Evolutionary conservation across 2,329 filamentous ascomycete genomes (phyloP).

Genomic region (Colletotrichum lindemuthianum): DNA sequence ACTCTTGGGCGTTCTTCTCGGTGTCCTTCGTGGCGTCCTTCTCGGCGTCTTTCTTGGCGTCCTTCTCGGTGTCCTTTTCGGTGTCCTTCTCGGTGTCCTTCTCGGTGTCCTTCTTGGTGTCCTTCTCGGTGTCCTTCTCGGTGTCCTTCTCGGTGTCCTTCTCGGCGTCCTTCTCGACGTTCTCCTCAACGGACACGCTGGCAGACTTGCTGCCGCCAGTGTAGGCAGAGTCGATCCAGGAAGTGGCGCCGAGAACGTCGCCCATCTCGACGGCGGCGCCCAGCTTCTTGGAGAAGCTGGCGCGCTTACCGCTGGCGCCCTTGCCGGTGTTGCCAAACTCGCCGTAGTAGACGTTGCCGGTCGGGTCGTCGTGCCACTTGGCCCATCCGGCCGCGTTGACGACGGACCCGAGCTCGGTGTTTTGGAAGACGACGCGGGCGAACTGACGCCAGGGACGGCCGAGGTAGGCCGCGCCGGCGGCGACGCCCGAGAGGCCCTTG

Average conservation of each 20-base stretch:
- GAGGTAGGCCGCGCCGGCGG: slow-evolving; percentile 54
- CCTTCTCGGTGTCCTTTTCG: too few relatives aligned
- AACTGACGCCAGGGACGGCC: slow-evolving; percentile 60
- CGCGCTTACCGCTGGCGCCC: slow-evolving; percentile 64
- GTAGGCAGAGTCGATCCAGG: slow-evolving; percentile 40
- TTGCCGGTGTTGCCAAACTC: slow-evolving; percentile 70
- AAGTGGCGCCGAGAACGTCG: slow-evolving; percentile 42
- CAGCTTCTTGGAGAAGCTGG: slow-evolving; percentile 53
- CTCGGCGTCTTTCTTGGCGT: too few relatives aligned
- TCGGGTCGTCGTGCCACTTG: slow-evolving; percentile 62
- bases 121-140: too few relatives aligned
- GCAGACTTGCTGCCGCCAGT: slow-evolving; percentile 17
- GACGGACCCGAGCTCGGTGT: slow-evolving; percentile 62
- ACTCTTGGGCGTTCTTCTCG: too few relatives aligned
- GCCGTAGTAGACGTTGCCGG: slow-evolving; percentile 62
- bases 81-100: too few relatives aligned
- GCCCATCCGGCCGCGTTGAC: slow-evolving; percentile 70
- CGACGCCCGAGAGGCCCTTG: slow-evolving; percentile 50
- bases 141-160: too few relatives aligned
- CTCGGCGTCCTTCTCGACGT: too few relatives aligned
- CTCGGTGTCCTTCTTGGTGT: neutral
- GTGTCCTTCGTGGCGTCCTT: neutral
- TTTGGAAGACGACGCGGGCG: slow-evolving; percentile 59
- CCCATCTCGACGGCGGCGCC: slow-evolving; percentile 46
- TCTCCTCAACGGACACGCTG: neutral